Evolutionary conservation across 208 protist species (phyloP), one percentile per base, ranked within the genome.

Genomic region (Trypanosoma theileri): DNA sequence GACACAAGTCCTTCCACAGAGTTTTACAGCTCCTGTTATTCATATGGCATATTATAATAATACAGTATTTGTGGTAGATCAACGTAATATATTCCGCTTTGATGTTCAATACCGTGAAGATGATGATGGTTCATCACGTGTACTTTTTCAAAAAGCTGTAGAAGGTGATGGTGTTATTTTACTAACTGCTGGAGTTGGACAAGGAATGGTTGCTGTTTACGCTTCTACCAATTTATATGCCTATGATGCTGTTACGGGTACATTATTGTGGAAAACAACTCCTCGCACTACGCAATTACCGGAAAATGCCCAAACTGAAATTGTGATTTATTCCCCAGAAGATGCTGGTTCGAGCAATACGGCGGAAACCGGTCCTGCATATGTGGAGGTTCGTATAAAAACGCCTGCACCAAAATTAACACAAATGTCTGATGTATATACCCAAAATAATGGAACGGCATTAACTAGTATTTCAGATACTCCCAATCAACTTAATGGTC

Each of bases 1-100:
- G 66, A 48, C 40, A 57, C 26, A 71, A 40, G 10, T 19, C 40
- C 56, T 71, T 71, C 56, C 66, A 31, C 24, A 35, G 11, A 22
- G 8, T 16, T 71, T 51, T 61, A 14, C 46, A 35, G 26, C 19
- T 45, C 53, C 68, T 48, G 16, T 73, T 55, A 40, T 66, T 19
- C 54, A 66, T 46, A 73, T 73, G 68, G 19, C 59, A 0, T 73
- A 73, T 48, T 73, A 73, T 50, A 73, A 73, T 31, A 73, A 73
- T 28, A 73, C 68, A 28, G 60, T 73, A 2, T 73, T 57, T 67
- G 13, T 73, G 24, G 68, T 73, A 8, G 58, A 66, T 48, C 28
- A 59, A 44, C 52, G 28, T 24, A 56, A 3, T 11, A 19, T 66
- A 16, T 73, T 35, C 10, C 68, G 55, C 54, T 66, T 54, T 35